Base-by-base conservation (phyloP, 2,329 filamentous ascomycete genomes). In the Colletotrichum australisinense region DNA sequence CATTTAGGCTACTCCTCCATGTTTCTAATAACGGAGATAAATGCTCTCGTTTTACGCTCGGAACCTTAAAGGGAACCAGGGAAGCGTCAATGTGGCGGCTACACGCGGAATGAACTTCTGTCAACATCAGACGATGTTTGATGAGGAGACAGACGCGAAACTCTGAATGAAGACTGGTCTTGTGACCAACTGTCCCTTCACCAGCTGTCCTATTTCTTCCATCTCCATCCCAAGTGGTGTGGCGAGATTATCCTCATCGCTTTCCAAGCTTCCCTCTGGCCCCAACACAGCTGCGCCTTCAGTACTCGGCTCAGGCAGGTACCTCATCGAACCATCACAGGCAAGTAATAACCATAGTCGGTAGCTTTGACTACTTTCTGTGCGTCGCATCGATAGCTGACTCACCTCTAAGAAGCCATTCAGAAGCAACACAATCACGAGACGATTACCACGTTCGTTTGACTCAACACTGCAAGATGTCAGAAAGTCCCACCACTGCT, bases 111-210 rank as follows among this genome's bases (percentile, higher is more conserved):
- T 46, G 16, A 52, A 52, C 16, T 16, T 19, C 55, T 24, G 46
- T 57, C 49, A 24, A 66, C 60, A 73, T 73, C 71, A 71, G 71
- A 73, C 56, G 60, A 71, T 73, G 71, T 73, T 71, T 73, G 67
- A 73, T 66, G 60, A 71, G 49, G 71, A 73, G 56, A 66, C 71
- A 52, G 67, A 57, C 35, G 67, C 71, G 71, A 73, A 73, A 73
- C 67, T 60, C 52, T 62, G 42, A 30, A 52, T 35, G 35, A 46
- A 52, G 59, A 28, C 49, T 63, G 55, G 62, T 62, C 67, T 69
- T 57, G 67, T 73, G 67, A 69, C 56, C 56, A 52, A 42, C 26
- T 56, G 38, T 67, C 67, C 71, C 60, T 56, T 60, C 71, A 42
- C 71, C 35, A 62, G 56, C 38, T 62, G 35, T 22, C n/a, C 28